Evolutionary conservation across 2,329 filamentous ascomycete species (phyloP).

Genomic region (Onygenales sp.): DNA sequence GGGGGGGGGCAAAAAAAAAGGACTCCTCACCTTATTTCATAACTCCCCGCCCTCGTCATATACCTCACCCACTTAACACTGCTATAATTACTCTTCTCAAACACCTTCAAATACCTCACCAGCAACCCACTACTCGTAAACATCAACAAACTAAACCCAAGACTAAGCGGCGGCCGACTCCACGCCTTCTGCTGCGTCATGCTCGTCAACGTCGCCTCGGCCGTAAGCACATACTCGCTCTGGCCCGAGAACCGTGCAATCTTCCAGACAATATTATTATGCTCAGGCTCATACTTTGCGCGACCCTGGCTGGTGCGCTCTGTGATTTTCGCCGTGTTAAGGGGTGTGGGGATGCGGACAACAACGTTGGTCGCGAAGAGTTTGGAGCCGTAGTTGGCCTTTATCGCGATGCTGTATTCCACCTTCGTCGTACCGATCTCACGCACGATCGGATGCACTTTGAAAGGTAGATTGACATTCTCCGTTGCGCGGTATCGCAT

Average conservation of each 20-base stretch:
- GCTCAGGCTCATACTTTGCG: constrained; percentile 94
- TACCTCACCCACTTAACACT: constrained; percentile 99
- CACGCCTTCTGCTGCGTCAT: constrained; percentile 99
- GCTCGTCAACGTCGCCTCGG: constrained; percentile 83
- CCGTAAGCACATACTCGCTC: constrained; percentile 88
- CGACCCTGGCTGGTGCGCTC: constrained; percentile 93
- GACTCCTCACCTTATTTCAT: constrained; percentile 70
- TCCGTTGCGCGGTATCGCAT: constrained; percentile 98
- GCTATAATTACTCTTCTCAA: constrained; percentile 98
- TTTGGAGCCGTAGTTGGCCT: constrained; percentile 92
- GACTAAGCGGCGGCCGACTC: constrained; percentile 82
- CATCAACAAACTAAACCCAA: constrained; percentile 93
- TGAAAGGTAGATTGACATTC: constrained; percentile 97
- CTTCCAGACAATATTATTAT: constrained; percentile 99
- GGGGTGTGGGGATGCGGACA: constrained; percentile 84
- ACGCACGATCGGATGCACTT: constrained; percentile 96
- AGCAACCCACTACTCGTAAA: constrained; percentile 91
- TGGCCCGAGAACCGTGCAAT: constrained; percentile 98
- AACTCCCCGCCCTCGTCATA: constrained; percentile 96
- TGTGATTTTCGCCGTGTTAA: constrained; percentile 90
- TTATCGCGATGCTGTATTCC: constrained; percentile 95
- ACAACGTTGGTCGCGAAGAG: constrained; percentile 96
- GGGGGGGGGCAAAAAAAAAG: neutral
- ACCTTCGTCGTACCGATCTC: constrained; percentile 96
- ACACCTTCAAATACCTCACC: constrained; percentile 93